These are phyloP conservation scores for Osmanthus fragrans DNA, from an alignment of 257 asterid species.

Conservation along the genomic window DNA sequence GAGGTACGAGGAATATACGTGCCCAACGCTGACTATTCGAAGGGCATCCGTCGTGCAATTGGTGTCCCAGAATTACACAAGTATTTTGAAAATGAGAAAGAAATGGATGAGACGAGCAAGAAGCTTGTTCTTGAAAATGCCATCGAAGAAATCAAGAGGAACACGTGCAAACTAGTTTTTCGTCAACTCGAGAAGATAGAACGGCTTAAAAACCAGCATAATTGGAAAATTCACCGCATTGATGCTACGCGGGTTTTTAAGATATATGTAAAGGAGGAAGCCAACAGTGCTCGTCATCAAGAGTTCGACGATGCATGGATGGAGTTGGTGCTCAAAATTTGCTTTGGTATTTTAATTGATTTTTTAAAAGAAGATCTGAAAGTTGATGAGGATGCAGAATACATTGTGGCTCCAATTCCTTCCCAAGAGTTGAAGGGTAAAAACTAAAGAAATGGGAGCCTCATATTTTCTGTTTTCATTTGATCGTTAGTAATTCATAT, in stretches of 20 bases:
- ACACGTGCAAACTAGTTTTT: slow-evolving; percentile 15
- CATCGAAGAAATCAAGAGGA: slow-evolving; percentile 11
- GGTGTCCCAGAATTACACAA: slow-evolving; percentile 18
- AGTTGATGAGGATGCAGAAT: not conserved
- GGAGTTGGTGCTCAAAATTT: slow-evolving; percentile 2
- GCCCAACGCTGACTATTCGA: slow-evolving; percentile 15
- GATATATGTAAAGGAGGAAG: not conserved
- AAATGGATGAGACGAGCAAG: slow-evolving; percentile 1
- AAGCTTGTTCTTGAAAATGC: slow-evolving; percentile 2
- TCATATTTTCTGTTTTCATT: too few relatives aligned
- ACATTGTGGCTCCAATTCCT: too few relatives aligned
- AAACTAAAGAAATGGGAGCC: too few relatives aligned
- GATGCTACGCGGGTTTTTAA: slow-evolving; percentile 22
- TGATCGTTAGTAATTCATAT: too few relatives aligned
- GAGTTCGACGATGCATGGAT: slow-evolving; percentile 7
- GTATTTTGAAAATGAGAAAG: slow-evolving; percentile 13
- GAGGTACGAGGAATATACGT: slow-evolving; percentile 15
- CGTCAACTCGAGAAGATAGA: slow-evolving; percentile 21
- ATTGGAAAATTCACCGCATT: slow-evolving; percentile 24
- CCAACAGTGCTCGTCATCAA: not conserved
- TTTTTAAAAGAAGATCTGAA: not conserved
- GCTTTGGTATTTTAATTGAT: not conserved
- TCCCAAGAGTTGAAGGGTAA: too few relatives aligned
- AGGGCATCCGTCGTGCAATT: slow-evolving; percentile 11
- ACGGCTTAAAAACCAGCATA: slow-evolving; percentile 1